A percentile compares a stretch with the other conserved stretches of the same genome.
phyloP scores from a whole-genome alignment of 2,329 filamentous ascomycete species.

The Ilyonectria mors-panacis region DNA sequence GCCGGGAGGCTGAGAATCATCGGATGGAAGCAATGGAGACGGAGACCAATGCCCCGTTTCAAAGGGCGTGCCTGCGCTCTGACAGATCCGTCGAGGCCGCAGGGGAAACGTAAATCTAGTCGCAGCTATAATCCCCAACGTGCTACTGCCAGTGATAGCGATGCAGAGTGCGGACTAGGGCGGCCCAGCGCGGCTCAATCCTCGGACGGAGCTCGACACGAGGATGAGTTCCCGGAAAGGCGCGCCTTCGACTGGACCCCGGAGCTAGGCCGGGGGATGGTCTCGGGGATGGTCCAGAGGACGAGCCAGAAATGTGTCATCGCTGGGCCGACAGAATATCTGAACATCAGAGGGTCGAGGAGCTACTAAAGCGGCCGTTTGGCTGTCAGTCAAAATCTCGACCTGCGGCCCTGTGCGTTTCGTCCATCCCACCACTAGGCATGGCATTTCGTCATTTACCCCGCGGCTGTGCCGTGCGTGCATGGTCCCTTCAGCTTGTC shows the following conservation, averaged over 20 bases:
- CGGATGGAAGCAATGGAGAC: background rate
- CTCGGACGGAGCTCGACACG: background rate
- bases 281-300: background rate
- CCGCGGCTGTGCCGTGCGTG: slow-evolving; percentile 22
- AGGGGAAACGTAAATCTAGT: background rate
- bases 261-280: background rate
- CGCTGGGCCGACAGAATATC: background rate
- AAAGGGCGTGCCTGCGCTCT: background rate
- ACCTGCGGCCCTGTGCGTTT: background rate
- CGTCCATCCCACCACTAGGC: slow-evolving; percentile 7
- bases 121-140: background rate
- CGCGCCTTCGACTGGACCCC: background rate
- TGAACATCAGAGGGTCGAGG: background rate
- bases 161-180: background rate
- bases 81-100: background rate
- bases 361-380: background rate
- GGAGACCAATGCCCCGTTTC: background rate
- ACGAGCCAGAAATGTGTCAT: background rate
- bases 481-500: background rate
- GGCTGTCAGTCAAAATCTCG: background rate
- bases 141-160: background rate
- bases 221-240: background rate
- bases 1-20: background rate
- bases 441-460: slow-evolving; percentile 23
- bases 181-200: background rate